Conservation (phyloP, 768 basidiomycete species). For the Boletus rex-veris region DNA sequence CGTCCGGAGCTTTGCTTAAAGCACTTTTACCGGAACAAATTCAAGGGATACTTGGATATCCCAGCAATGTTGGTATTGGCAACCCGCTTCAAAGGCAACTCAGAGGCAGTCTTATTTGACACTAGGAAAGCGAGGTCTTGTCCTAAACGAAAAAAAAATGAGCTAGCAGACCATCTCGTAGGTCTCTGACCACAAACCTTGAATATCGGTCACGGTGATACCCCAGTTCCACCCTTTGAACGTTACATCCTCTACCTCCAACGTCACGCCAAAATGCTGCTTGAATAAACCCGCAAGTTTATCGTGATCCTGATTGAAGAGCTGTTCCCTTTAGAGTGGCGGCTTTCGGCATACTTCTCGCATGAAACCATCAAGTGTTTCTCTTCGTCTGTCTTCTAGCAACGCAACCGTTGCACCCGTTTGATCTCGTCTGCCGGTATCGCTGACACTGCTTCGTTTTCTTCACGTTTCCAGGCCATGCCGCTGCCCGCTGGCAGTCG, state of each 20-base stretch:
- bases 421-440: slow-evolving; percentile 73
- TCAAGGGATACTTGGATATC: slow-evolving; percentile 87
- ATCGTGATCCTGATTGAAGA: slow-evolving; percentile 39
- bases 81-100: slow-evolving; percentile 80
- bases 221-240: slow-evolving; percentile 99
- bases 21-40: slow-evolving; percentile 58
- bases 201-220: slow-evolving; percentile 85
- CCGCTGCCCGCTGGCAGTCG: slow-evolving; percentile 87
- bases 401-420: slow-evolving; percentile 87
- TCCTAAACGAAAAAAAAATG: slow-evolving; percentile 43
- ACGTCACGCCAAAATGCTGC: slow-evolving; percentile 78
- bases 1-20: slow-evolving; percentile 54
- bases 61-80: slow-evolving; percentile 98
- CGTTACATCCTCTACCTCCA: slow-evolving; percentile 85
- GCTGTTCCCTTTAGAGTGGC: too few relatives aligned
- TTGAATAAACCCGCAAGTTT: slow-evolving; percentile 77
- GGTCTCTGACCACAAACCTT: slow-evolving; percentile 52
- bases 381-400: slow-evolving; percentile 69
- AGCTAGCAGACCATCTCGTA: neutral
- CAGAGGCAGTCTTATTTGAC: slow-evolving; percentile 83
- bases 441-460: slow-evolving; percentile 58
- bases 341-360: slow-evolving; percentile 58
- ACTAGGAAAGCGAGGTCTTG: slow-evolving; percentile 90
- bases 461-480: slow-evolving; percentile 90
- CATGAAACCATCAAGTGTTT: slow-evolving; percentile 92